Evolutionary conservation across 106 monocot species (phyloP).

Genomic region (Chionographis japonica): DNA sequence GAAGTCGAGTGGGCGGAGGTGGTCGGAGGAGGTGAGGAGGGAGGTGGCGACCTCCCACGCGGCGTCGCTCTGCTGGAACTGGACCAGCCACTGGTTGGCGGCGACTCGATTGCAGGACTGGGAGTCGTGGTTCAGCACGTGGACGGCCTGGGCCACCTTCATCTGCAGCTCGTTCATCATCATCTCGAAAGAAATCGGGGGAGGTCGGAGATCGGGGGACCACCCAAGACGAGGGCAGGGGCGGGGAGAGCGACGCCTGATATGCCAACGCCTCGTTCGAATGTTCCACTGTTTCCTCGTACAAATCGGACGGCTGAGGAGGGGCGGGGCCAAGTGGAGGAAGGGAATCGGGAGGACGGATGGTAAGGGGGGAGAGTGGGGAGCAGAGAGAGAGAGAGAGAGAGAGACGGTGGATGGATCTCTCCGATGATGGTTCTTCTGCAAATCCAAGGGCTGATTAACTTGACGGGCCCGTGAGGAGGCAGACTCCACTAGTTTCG

Average conservation of each 20-base stretch:
- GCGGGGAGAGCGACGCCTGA: background rate
- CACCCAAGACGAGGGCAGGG: background rate
- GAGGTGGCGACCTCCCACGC: slow-evolving; percentile 86
- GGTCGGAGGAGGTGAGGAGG: slow-evolving; percentile 48
- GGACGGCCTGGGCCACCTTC: slow-evolving; percentile 76
- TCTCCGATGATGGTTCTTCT: slow-evolving; percentile 3
- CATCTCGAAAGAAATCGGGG: no score
- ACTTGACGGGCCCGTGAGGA: no score
- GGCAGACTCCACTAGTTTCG: no score
- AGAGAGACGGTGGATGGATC: slow-evolving; percentile 4
- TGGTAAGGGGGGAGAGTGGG: background rate
- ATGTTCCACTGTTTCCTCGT: background rate
- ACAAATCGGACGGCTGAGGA: slow-evolving; percentile 31
- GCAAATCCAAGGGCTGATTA: slow-evolving; percentile 13
- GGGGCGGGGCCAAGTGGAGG: slow-evolving; percentile 10
- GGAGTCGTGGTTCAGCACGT: slow-evolving; percentile 85
- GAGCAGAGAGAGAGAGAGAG: background rate
- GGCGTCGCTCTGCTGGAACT: slow-evolving; percentile 75
- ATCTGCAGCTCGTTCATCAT: slow-evolving; percentile 49
- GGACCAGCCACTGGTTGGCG: slow-evolving; percentile 91
- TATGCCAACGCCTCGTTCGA: background rate
- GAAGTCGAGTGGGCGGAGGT: slow-evolving; percentile 24
- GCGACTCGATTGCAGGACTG: slow-evolving; percentile 77
- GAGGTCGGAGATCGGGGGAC: no score
- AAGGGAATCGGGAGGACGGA: slow-evolving; percentile 11